These are phyloP conservation scores for Trametes cingulata DNA, from an alignment of 768 basidiomycete species.

Conservation along the genomic window DNA sequence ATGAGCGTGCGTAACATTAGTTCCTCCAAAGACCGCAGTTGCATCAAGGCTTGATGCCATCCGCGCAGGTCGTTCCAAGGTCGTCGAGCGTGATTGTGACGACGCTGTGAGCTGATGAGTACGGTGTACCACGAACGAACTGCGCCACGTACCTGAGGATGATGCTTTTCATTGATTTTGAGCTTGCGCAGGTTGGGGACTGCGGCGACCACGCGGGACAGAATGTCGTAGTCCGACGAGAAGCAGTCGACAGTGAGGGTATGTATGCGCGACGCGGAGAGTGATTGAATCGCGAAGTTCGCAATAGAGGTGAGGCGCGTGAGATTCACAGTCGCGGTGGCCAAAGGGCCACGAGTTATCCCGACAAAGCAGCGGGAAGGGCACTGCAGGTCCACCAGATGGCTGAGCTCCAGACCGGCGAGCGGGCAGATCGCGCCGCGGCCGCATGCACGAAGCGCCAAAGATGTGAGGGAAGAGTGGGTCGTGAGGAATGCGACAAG, in stretches of 20 bases:
- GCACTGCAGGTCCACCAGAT: neutral
- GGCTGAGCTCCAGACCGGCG: neutral
- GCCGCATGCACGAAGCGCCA: neutral
- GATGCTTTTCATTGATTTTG: neutral
- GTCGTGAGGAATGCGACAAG: neutral
- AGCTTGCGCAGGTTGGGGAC: neutral
- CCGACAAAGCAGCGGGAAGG: neutral
- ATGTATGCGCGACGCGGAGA: neutral
- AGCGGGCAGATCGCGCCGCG: neutral
- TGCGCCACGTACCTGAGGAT: neutral
- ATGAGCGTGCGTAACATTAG: neutral
- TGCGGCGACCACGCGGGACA: neutral
- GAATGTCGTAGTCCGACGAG: neutral
- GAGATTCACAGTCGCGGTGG: neutral
- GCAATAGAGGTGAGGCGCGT: neutral
- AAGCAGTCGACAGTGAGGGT: neutral
- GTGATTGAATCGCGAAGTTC: neutral
- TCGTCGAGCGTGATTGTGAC: neutral
- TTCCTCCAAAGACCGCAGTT: neutral
- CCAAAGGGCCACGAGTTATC: neutral
- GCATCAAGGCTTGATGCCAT: neutral
- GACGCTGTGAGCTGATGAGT: neutral
- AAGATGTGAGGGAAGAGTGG: neutral
- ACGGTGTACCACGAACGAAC: neutral
- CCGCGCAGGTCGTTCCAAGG: neutral